Conservation (phyloP, 164 flowering plant species). For the Nymphaea colorata region DNA sequence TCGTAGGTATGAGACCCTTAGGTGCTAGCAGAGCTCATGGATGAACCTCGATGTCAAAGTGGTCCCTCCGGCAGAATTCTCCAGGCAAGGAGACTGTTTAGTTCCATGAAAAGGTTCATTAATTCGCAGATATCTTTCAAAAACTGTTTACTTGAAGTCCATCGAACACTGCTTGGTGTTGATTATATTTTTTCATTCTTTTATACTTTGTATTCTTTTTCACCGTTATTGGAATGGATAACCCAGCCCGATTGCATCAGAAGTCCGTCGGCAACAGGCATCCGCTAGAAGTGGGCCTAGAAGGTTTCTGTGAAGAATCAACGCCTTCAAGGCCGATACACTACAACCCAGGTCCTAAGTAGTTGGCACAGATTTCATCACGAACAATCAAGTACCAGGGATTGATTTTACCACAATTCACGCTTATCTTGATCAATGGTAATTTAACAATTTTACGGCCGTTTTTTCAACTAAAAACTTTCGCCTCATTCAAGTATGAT, state of each 20-base stretch:
- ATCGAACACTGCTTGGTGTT: no score
- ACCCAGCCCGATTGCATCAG: no score
- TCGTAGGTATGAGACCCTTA: no score
- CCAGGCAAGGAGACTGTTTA: slow-evolving; percentile 18
- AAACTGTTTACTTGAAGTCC: slow-evolving; percentile 8
- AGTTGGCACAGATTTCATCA: slow-evolving; percentile 22
- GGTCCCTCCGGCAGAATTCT: slow-evolving; percentile 28
- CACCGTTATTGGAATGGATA: no score
- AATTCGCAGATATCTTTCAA: no score
- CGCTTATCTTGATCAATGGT: slow-evolving; percentile 23
- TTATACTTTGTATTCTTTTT: no score
- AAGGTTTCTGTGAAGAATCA: slow-evolving; percentile 16
- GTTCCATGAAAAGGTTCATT: neutral
- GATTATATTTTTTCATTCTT: no score
- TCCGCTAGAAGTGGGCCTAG: slow-evolving; percentile 13
- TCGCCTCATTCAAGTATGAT: neutral
- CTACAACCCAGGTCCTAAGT: slow-evolving; percentile 15
- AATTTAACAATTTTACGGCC: neutral
- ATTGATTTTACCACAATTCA: slow-evolving; percentile 19
- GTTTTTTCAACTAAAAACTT: neutral
- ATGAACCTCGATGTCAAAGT: slow-evolving; percentile 38
- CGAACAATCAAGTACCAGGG: slow-evolving; percentile 17
- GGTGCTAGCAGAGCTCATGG: slow-evolving; percentile 41
- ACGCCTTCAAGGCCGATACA: slow-evolving; percentile 14
- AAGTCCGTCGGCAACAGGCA: no score